Conservation (phyloP, 2,329 filamentous ascomycete species). For the Aspergillus transmontanensis region DNA sequence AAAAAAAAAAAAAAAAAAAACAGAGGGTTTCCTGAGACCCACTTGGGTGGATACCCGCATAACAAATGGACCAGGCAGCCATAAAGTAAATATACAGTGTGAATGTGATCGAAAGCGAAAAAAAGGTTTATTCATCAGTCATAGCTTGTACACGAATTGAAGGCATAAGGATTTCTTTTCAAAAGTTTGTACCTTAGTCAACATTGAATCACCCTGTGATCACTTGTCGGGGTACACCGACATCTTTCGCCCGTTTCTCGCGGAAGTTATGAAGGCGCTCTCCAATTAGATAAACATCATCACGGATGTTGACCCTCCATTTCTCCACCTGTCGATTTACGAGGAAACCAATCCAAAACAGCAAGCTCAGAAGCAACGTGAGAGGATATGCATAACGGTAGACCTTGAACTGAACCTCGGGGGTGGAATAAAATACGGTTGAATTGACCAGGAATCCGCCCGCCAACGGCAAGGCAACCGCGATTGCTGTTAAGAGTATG, state of each 20-base stretch:
- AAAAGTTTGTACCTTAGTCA: neutral
- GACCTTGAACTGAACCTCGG: slow-evolving; percentile 43
- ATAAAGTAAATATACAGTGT: neutral
- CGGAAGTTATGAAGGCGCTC: slow-evolving; percentile 95
- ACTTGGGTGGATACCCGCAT: neutral
- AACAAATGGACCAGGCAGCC: neutral
- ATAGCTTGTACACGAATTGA: slow-evolving; percentile 1
- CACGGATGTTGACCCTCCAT: slow-evolving; percentile 81
- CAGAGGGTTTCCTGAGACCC: neutral
- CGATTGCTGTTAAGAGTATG: slow-evolving; percentile 60
- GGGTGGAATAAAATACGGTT: slow-evolving; percentile 37
- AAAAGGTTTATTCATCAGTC: neutral
- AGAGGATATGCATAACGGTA: slow-evolving; percentile 77
- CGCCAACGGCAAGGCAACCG: slow-evolving; percentile 66
- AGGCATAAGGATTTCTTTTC: neutral
- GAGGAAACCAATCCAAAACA: slow-evolving; percentile 45
- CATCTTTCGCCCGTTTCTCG: slow-evolving; percentile 51
- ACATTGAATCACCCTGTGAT: slow-evolving; percentile 33
- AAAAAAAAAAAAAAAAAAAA: neutral
- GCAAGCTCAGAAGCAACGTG: slow-evolving; percentile 56
- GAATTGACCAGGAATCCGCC: slow-evolving; percentile 58
- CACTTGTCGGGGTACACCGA: slow-evolving; percentile 40
- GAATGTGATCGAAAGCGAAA: neutral
- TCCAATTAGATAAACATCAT: slow-evolving; percentile 95
- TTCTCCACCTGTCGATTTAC: slow-evolving; percentile 61